Conservation (phyloP, 768 basidiomycete species). For the Lentinula sp. region DNA sequence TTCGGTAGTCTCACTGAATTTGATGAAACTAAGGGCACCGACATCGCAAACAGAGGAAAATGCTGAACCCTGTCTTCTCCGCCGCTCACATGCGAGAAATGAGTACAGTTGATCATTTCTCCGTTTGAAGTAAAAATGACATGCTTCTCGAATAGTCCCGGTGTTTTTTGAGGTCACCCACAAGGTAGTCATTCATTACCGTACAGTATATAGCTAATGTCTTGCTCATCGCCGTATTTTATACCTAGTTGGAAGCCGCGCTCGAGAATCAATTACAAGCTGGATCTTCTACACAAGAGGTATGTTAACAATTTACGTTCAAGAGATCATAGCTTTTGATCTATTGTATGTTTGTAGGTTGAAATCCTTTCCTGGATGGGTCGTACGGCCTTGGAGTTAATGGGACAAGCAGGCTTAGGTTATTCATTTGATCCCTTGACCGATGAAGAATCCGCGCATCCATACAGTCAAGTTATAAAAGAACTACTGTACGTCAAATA, state of each 20-base stretch:
- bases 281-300: not conserved
- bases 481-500: not conserved
- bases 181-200: not conserved
- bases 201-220: not conserved
- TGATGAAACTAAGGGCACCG: conserved; percentile 8
- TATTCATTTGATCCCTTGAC: conserved; percentile 5
- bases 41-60: conserved; percentile 26
- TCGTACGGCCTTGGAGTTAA: conserved; percentile 2
- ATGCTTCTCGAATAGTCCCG: not conserved
- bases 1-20: not conserved
- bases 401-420: conserved; percentile 5
- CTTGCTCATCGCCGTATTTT: too few species aligned
- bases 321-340: conserved; percentile 3
- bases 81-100: conserved; percentile 24
- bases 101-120: conserved; percentile 11
- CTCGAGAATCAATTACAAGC: not conserved
- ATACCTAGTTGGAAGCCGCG: not conserved
- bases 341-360: conserved; percentile 1
- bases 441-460: not conserved
- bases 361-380: conserved; percentile 12
- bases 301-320: conserved; percentile 16
- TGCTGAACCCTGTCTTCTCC: conserved; percentile 30
- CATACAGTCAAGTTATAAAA: not conserved
- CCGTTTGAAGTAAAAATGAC: not conserved
- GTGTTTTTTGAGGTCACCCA: not conserved